These are phyloP conservation scores for Phyllosticta citriasiana DNA, from an alignment of 2,329 filamentous ascomycete genomes.

Conservation along the genomic window DNA sequence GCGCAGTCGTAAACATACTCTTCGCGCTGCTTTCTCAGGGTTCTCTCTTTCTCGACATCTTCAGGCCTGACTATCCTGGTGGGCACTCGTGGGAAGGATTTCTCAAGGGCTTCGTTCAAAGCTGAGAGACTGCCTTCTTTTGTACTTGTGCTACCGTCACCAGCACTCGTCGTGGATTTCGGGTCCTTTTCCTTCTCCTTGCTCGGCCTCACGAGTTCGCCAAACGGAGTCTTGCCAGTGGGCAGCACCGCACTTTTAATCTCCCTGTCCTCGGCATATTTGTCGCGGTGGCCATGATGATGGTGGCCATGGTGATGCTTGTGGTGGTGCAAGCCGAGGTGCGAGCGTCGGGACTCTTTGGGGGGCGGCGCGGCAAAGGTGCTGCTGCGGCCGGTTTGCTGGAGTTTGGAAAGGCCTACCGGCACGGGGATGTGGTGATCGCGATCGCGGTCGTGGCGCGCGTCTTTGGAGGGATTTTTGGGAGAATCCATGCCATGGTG, in stretches of 20 bases:
- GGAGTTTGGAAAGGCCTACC: constrained; percentile 3
- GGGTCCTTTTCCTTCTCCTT: constrained; percentile 16
- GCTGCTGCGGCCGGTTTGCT: constrained; percentile 6
- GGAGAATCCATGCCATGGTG: constrained; percentile 1
- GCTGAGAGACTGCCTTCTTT: constrained; percentile 20
- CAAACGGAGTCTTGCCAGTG: constrained; percentile 35
- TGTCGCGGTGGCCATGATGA: constrained; percentile 14
- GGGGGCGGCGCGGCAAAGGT: constrained; percentile 5
- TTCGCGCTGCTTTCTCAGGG: constrained; percentile 26
- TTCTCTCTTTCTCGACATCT: constrained; percentile 30
- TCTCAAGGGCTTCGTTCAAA: neutral
- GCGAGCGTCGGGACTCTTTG: constrained; percentile 18
- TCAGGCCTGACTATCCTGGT: constrained; percentile 25
- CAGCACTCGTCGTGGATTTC: neutral
- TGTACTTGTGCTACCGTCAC: constrained; percentile 21
- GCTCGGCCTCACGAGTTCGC: constrained; percentile 28
- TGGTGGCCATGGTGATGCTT: constrained; percentile 21
- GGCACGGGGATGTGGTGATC: constrained; percentile 1
- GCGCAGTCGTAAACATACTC: constrained; percentile 19
- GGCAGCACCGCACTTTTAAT: constrained; percentile 36
- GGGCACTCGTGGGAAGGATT: neutral
- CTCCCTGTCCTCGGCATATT: constrained; percentile 21
- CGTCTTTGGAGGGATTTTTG: neutral
- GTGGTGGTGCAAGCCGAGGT: constrained; percentile 21
- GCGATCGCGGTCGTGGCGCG: neutral